phyloP scores from a whole-genome alignment of 768 basidiomycete genomes.

The Boletus eberwhitei region DNA sequence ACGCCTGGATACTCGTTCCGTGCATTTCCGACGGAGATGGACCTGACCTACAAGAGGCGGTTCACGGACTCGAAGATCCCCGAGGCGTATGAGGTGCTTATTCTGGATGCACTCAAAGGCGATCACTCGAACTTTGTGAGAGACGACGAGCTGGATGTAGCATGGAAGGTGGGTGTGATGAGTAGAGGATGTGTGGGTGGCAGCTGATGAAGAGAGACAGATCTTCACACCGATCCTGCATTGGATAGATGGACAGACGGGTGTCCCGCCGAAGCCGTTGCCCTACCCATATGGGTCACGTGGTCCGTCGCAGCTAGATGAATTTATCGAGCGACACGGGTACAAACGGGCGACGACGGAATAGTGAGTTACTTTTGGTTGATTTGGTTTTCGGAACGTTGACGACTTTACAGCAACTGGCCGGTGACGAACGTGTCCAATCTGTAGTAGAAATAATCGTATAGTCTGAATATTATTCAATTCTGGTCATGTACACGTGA shows the following conservation, averaged over 20 bases:
- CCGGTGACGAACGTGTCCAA: constrained; percentile 25
- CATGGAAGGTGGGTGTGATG: constrained; percentile 78
- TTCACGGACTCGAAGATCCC: constrained; percentile 91
- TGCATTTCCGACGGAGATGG: constrained; percentile 95
- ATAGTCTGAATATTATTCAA: too few species aligned
- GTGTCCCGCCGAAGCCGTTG: constrained; percentile 64
- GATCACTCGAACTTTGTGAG: constrained; percentile 99
- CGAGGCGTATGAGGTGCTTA: constrained; percentile 94
- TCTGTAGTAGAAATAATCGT: too few species aligned
- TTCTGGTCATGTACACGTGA: constrained; percentile 26
- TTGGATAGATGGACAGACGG: constrained; percentile 86
- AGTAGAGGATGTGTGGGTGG: neutral
- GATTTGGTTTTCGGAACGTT: neutral
- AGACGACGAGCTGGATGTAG: constrained; percentile 93
- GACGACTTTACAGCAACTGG: constrained; percentile 22
- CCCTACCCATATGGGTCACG: constrained; percentile 92
- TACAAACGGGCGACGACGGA: constrained; percentile 63
- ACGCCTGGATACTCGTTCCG: constrained; percentile 87
- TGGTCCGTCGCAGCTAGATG: constrained; percentile 82
- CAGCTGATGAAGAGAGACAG: constrained; percentile 37
- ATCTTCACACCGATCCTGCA: constrained; percentile 94
- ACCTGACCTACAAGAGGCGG: constrained; percentile 94
- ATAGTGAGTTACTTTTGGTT: constrained; percentile 57
- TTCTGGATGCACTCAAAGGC: constrained; percentile 94
- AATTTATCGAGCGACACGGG: constrained; percentile 72